phyloP scores from a whole-genome alignment of 768 basidiomycete species.

The Terana coerulea region DNA sequence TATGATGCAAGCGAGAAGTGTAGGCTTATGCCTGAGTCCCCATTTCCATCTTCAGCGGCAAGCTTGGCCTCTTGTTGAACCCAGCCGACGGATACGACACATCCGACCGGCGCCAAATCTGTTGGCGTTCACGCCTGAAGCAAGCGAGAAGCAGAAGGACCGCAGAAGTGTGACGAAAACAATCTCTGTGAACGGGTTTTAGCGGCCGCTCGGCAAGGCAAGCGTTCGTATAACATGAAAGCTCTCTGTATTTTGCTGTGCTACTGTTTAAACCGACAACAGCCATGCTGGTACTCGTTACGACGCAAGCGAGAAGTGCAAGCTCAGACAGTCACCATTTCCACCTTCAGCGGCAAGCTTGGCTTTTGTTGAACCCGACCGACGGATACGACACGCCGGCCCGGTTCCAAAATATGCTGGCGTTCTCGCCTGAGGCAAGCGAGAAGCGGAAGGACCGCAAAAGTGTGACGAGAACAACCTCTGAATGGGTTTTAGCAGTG shows the following conservation, averaged over 20 bases:
- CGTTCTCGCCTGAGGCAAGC: constrained; percentile 1
- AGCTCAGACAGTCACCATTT: too few relatives aligned
- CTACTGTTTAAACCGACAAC: too few relatives aligned
- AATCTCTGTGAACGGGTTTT: too few relatives aligned
- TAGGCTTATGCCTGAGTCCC: too few relatives aligned
- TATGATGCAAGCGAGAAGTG: too few relatives aligned
- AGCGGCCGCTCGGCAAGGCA: too few relatives aligned
- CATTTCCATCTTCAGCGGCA: constrained; percentile 22
- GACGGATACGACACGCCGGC: constrained; percentile 14
- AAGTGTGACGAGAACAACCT: constrained; percentile 17
- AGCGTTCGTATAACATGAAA: too few relatives aligned
- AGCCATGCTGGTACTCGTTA: too few relatives aligned
- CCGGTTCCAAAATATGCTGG: constrained; percentile 18
- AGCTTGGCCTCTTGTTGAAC: constrained; percentile 16
- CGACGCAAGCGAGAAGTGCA: too few relatives aligned
- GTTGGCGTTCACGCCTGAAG: constrained; percentile 15
- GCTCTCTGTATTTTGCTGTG: too few relatives aligned
- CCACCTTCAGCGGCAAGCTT: constrained; percentile 15
- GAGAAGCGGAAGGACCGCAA: constrained; percentile 16
- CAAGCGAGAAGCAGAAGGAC: constrained; percentile 24
- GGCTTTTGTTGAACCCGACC: constrained; percentile 7
- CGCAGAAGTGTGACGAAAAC: constrained; percentile 24
- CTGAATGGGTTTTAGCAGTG: constrained; percentile 3
- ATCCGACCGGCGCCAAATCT: constrained; percentile 28
- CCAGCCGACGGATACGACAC: constrained; percentile 26